Evolutionary conservation across 2,329 filamentous ascomycete species (phyloP).

Genomic region (Venturia oleaginea): DNA sequence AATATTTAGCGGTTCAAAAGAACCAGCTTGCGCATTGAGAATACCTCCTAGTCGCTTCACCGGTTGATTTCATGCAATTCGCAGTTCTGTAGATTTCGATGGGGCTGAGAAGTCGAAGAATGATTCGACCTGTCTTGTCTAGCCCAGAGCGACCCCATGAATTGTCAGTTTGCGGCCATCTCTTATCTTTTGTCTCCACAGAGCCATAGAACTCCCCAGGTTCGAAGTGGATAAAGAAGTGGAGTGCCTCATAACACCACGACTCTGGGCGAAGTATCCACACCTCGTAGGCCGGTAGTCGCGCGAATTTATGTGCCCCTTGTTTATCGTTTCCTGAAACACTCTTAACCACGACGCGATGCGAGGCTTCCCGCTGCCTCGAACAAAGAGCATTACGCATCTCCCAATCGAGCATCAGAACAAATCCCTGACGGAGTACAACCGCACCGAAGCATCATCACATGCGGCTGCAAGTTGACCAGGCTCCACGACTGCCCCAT

Average conservation of each 20-base stretch:
- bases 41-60: not conserved
- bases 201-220: not conserved
- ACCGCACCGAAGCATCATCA: conserved; percentile 12
- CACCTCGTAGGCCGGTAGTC: not conserved
- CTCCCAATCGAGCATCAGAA: not conserved
- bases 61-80: not conserved
- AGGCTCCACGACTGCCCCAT: not conserved
- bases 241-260: not conserved
- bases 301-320: not conserved
- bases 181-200: not conserved
- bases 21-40: not conserved
- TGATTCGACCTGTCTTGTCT: not conserved
- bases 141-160: not conserved
- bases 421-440: conserved; percentile 6
- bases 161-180: not conserved
- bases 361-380: not conserved
- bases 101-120: not conserved
- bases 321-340: not conserved
- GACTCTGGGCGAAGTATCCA: not conserved
- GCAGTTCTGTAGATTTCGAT: not conserved
- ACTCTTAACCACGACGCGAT: not conserved
- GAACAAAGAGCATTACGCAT: not conserved
- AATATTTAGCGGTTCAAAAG: not conserved
- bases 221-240: not conserved
- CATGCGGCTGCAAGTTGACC: conserved; percentile 10